phyloP scores from a whole-genome alignment of 2,329 filamentous ascomycete species.

The Septoria linicola region DNA sequence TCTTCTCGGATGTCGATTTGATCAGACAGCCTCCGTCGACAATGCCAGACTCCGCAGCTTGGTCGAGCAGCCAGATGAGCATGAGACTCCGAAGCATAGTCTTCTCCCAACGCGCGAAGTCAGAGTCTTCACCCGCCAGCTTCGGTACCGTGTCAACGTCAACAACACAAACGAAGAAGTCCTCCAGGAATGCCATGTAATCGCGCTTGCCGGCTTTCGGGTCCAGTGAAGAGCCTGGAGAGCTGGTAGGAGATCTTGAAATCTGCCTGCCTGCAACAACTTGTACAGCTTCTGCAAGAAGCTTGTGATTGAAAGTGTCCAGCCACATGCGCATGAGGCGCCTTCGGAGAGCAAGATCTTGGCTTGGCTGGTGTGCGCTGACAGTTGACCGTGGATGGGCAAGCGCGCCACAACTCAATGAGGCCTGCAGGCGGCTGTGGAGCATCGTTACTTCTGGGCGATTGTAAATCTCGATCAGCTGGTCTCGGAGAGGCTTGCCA shows the following conservation, averaged over 20 bases:
- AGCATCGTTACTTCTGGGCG: constrained; percentile 51
- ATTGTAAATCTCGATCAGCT: constrained; percentile 56
- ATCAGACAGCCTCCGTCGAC: constrained; percentile 50
- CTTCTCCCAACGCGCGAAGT: constrained; percentile 47
- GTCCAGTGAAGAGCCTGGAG: constrained; percentile 26
- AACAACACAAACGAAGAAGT: constrained; percentile 59
- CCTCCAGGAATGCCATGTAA: constrained; percentile 50
- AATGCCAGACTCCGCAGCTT: constrained; percentile 45
- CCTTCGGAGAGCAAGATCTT: constrained; percentile 59
- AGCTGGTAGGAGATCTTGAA: not conserved
- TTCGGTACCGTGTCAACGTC: constrained; percentile 45
- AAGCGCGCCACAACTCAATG: constrained; percentile 57
- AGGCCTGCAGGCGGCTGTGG: constrained; percentile 59
- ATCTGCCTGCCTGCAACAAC: constrained; percentile 57
- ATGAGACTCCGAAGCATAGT: constrained; percentile 59
- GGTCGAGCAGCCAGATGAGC: constrained; percentile 60
- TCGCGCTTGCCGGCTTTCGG: constrained; percentile 25
- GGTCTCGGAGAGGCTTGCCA: constrained; percentile 43
- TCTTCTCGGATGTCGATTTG: constrained; percentile 51
- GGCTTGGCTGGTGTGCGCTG: constrained; percentile 48
- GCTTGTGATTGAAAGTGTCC: constrained; percentile 55
- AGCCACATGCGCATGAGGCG: constrained; percentile 59
- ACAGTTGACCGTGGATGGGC: constrained; percentile 55
- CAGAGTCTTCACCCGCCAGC: constrained; percentile 8
- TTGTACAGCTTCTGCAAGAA: constrained; percentile 56